Evolutionary conservation across 78 protist genomes (phyloP).

Genomic region (Dictyostelium intermedium): DNA sequence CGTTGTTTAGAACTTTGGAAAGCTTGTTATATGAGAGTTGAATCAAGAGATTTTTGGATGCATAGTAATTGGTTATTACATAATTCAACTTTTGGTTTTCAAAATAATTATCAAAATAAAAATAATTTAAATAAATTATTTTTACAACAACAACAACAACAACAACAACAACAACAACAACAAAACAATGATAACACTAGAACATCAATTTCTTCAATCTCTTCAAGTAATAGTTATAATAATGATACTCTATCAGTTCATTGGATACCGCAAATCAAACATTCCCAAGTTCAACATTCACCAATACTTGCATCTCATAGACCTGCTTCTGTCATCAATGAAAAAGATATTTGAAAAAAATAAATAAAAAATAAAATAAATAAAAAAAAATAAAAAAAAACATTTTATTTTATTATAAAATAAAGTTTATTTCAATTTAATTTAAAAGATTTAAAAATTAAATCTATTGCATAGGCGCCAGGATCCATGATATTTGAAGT

Average conservation of each 20-base stretch:
- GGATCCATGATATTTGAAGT: slow-evolving; percentile 53
- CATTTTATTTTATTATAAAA: neutral
- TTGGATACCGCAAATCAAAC: neutral
- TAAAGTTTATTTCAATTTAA: neutral
- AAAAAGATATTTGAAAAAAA: neutral
- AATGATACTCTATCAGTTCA: neutral
- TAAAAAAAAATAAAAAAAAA: neutral
- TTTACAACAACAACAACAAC: neutral
- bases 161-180: too few relatives aligned
- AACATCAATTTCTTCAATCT: neutral
- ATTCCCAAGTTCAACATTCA: neutral
- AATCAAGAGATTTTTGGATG: slow-evolving; percentile 4
- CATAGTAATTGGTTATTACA: slow-evolving; percentile 35
- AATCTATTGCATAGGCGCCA: slow-evolving; percentile 43
- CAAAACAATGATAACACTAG: neutral
- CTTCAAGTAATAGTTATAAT: neutral
- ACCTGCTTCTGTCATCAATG: neutral
- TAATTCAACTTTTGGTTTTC: neutral
- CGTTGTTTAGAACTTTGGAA: slow-evolving; percentile 66
- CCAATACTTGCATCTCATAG: slow-evolving; percentile 15
- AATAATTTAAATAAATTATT: neutral
- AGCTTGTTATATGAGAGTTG: slow-evolving; percentile 24
- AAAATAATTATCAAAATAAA: neutral
- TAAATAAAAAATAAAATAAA: neutral
- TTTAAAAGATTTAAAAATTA: slow-evolving; percentile 2